Conservation (phyloP, 225 moss, liverwort and hornwort species). For the Sphagnum contortum region DNA sequence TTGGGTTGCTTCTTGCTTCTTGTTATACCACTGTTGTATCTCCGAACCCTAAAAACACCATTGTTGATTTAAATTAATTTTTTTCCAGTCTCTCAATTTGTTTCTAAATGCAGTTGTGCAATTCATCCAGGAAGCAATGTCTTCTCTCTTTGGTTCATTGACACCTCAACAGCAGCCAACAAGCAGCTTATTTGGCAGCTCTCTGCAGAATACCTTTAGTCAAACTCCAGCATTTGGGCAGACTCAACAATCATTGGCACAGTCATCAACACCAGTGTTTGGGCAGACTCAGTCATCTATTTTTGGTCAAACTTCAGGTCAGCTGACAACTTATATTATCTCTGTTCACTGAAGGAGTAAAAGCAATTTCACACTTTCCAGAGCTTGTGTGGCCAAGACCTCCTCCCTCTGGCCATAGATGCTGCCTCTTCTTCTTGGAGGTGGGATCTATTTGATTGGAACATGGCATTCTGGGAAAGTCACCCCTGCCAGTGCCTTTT, state of each 20-base stretch:
- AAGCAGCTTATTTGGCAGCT: slow-evolving; percentile 11
- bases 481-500: too few species aligned
- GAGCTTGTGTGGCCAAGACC: slow-evolving; percentile 9
- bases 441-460: too few species aligned
- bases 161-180: slow-evolving; percentile 12
- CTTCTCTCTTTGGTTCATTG: slow-evolving; percentile 21
- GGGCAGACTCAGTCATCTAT: slow-evolving; percentile 15
- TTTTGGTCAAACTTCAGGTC: slow-evolving; percentile 7
- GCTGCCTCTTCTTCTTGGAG: too few species aligned
- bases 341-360: background rate
- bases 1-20: too few species aligned
- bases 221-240: slow-evolving; percentile 12
- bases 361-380: too few species aligned
- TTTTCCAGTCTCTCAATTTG: too few species aligned
- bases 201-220: background rate
- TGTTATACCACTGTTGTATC: too few species aligned
- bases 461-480: too few species aligned
- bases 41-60: too few species aligned
- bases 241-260: background rate
- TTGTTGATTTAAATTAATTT: too few species aligned
- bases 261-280: slow-evolving; percentile 1
- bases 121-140: too few species aligned
- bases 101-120: too few species aligned
- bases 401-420: background rate
- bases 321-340: background rate